Evolutionary conservation across 257 asterid genomes (phyloP), one percentile per base, ranked within the genome.

Genomic region (Scutellaria galericulata): DNA sequence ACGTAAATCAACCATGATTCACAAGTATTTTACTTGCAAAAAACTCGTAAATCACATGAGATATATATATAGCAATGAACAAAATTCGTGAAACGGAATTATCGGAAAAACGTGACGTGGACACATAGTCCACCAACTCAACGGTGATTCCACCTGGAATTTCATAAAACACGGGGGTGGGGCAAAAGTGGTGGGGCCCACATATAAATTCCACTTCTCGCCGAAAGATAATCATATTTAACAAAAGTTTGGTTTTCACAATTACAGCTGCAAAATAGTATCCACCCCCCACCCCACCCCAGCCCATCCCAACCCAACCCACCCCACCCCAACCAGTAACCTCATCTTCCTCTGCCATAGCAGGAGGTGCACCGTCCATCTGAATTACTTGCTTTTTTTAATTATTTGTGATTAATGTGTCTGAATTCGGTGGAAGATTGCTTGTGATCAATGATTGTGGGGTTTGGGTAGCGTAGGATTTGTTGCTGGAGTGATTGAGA

Each of bases 161-260:
- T 15, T 42, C 75, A 14, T 71, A 75, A 7, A 72, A 66, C 80
- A 66, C 68, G 46, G 37, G 70, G 68, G 76, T 45, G 64, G 62
- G 27, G 12, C 77, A 59, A 31, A 42, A 40, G 44, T 67, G 74
- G 77, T 73, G 83, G 72, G 74, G 41, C 27, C 64, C 13, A 13
- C 76, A 40, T 35, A 24, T 72, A 52, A 69, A 70, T 70, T 70
- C 82, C 80, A 81, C 80, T 74, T 51, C 77, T 75, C 44, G 78
- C 80, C 81, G 66, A 77, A 81, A 81, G 75, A 70, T 72, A 46
- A 75, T 66, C 63, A 71, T 63, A 59, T 66, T 61, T 13, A 15
- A 76, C 52, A 51, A 51, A 54, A 44, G 48, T 48, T 57, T 69
- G 52, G 40, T 71, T 77, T 73, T 70, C 18, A 65, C 70, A 58